These are phyloP conservation scores for Chlorella sp. DNA, from an alignment of 139 green algal species.

Conservation along the genomic window DNA sequence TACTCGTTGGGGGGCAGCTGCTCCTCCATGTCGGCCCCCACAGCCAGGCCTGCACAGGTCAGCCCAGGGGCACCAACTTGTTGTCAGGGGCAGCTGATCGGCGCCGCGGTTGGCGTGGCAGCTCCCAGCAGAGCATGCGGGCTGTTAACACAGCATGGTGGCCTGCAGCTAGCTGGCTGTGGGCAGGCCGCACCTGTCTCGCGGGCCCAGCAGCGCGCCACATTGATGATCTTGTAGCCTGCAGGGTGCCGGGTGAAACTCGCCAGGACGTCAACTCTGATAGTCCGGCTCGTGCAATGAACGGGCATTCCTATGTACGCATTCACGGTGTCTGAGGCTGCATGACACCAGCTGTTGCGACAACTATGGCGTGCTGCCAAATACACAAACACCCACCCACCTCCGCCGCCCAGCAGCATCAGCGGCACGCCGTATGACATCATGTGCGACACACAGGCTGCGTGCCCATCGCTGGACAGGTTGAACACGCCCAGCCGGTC, in stretches of 20 bases:
- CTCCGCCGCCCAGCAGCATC: slow-evolving; percentile 85
- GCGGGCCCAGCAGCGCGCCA: slow-evolving; percentile 96
- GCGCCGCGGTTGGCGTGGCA: no score
- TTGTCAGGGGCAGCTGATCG: no score
- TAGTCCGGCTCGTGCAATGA: no score
- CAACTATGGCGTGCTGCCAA: background rate
- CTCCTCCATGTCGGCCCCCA: slow-evolving; percentile 44
- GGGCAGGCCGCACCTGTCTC: slow-evolving; percentile 81
- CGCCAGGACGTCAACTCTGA: background rate
- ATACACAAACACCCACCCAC: background rate
- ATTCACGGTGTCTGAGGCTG: no score
- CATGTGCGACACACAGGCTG: slow-evolving; percentile 86
- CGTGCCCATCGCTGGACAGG: slow-evolving; percentile 84
- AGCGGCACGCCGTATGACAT: slow-evolving; percentile 69
- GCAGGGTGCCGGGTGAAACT: no score
- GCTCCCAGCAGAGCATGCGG: no score
- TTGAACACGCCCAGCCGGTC: slow-evolving; percentile 97
- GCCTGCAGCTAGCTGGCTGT: background rate
- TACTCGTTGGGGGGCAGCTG: slow-evolving; percentile 92
- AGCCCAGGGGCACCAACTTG: no score
- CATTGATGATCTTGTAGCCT: slow-evolving; percentile 98
- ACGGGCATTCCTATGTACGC: no score
- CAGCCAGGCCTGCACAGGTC: slow-evolving; percentile 20
- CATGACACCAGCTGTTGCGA: background rate
- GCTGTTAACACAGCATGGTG: no score